A percentile compares a stretch with the other conserved stretches of the same genome.
These are phyloP conservation scores for Lachnellula subtilissima DNA, from an alignment of 2,329 filamentous ascomycete species.

Conservation along the genomic window DNA sequence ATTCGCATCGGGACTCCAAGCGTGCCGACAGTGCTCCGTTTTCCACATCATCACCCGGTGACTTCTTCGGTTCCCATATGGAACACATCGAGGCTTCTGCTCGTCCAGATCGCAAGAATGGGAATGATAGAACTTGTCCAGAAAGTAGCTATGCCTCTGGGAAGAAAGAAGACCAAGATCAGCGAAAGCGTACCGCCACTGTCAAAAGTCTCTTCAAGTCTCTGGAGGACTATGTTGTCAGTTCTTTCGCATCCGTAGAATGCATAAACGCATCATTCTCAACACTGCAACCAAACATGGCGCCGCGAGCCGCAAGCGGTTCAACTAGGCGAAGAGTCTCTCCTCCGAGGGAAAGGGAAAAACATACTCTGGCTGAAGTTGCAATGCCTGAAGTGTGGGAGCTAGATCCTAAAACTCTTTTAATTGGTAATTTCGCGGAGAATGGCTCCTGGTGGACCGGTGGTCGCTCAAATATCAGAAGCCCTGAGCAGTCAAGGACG, in stretches of 20 bases:
- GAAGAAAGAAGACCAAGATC: constrained; percentile 27
- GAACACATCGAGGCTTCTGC: constrained; percentile 10
- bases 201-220: constrained; percentile 63
- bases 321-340: constrained; percentile 21
- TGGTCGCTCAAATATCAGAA: constrained; percentile 39
- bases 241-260: constrained; percentile 63
- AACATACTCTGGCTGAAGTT: constrained; percentile 20
- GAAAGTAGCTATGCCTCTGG: neutral
- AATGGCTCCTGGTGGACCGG: constrained; percentile 82
- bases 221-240: constrained; percentile 71
- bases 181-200: constrained; percentile 32
- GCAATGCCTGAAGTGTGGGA: constrained; percentile 55
- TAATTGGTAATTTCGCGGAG: constrained; percentile 71
- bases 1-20: neutral
- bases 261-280: constrained; percentile 75
- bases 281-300: constrained; percentile 40
- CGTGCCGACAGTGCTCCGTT: constrained; percentile 14
- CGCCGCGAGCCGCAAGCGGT: constrained; percentile 26
- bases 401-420: constrained; percentile 68
- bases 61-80: constrained; percentile 20
- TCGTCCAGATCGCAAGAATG: neutral
- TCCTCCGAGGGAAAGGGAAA: constrained; percentile 32
- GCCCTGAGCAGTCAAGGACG: constrained; percentile 30
- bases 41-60: constrained; percentile 25
- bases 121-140: neutral